phyloP scores from a whole-genome alignment of 371 early-diverging fungal species.

The Globomyces sp. region DNA sequence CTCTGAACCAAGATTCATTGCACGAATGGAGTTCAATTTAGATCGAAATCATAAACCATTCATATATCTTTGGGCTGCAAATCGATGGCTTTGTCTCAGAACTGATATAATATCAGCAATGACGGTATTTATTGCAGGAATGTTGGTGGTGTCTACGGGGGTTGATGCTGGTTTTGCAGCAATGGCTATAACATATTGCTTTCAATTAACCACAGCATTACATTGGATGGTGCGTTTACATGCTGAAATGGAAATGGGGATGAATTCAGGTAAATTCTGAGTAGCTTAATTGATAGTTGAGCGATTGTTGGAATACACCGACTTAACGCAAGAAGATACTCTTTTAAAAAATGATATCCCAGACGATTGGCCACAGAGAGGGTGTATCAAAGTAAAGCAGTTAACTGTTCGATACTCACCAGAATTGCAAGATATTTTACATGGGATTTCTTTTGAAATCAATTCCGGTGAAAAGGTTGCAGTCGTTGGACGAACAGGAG shows the following conservation, averaged over 20 bases:
- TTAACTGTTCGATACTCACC: constrained; percentile 35
- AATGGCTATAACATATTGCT: constrained; percentile 68
- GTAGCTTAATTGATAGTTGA: constrained; percentile 58
- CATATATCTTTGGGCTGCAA: constrained; percentile 77
- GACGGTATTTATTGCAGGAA: constrained; percentile 69
- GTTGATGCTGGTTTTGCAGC: constrained; percentile 68
- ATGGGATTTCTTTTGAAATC: constrained; percentile 60
- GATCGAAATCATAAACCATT: constrained; percentile 70
- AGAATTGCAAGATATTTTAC: constrained; percentile 43
- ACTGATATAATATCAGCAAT: constrained; percentile 69
- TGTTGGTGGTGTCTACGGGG: constrained; percentile 51
- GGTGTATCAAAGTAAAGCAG: constrained; percentile 55
- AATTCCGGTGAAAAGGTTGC: constrained; percentile 75
- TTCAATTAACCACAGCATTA: constrained; percentile 62
- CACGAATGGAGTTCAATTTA: constrained; percentile 21
- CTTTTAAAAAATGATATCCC: constrained; percentile 46
- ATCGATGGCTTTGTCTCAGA: constrained; percentile 86
- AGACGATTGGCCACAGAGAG: constrained; percentile 63
- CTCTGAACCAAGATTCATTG: constrained; percentile 22
- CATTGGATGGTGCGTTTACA: constrained; percentile 70
- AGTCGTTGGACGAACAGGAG: constrained; percentile 73
- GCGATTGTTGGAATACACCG: constrained; percentile 67
- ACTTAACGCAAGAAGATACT: constrained; percentile 71
- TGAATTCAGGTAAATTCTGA: constrained; percentile 49
- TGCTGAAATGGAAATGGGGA: constrained; percentile 79